Evolutionary conservation across 2,329 filamentous ascomycete species (phyloP).

Genomic region (Ascochyta pisi): DNA sequence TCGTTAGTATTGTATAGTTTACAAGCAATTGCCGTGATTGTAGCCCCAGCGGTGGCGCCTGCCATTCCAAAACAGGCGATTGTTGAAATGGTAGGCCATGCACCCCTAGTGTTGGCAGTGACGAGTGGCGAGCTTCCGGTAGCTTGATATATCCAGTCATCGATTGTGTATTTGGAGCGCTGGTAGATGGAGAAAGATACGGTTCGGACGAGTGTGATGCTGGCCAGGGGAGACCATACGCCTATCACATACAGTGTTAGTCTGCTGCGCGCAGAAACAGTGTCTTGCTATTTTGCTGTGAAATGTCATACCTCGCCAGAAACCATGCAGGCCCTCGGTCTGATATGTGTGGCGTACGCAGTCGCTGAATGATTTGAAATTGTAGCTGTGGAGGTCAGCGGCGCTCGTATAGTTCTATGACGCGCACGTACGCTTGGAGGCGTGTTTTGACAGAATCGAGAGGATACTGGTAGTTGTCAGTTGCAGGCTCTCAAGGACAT

Average conservation of each 20-base stretch:
- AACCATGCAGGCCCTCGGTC: constrained; percentile 57
- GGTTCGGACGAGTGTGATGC: constrained; percentile 78
- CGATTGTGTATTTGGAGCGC: constrained; percentile 75
- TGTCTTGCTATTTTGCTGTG: not conserved
- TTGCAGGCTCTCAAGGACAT: not conserved
- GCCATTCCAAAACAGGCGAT: constrained; percentile 78
- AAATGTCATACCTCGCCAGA: constrained; percentile 59
- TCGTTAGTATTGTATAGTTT: constrained; percentile 14
- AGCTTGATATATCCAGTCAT: constrained; percentile 69
- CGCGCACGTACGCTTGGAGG: constrained; percentile 70
- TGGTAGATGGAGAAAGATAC: constrained; percentile 82
- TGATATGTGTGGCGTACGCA: constrained; percentile 78
- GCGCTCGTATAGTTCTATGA: constrained; percentile 1
- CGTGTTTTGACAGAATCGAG: constrained; percentile 89
- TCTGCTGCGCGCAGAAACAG: constrained; percentile 18
- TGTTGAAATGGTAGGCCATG: constrained; percentile 75
- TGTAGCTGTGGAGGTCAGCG: constrained; percentile 59
- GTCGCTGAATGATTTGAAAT: constrained; percentile 75
- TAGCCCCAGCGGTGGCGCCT: constrained; percentile 78
- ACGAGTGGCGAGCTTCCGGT: constrained; percentile 75
- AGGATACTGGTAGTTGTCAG: constrained; percentile 65
- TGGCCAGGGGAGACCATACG: constrained; percentile 79
- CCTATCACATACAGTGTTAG: constrained; percentile 50
- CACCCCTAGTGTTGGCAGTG: constrained; percentile 73
- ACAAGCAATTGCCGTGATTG: constrained; percentile 82